phyloP scores from a whole-genome alignment of 2,329 filamentous ascomycete genomes.

The Ophiostoma piceae region DNA sequence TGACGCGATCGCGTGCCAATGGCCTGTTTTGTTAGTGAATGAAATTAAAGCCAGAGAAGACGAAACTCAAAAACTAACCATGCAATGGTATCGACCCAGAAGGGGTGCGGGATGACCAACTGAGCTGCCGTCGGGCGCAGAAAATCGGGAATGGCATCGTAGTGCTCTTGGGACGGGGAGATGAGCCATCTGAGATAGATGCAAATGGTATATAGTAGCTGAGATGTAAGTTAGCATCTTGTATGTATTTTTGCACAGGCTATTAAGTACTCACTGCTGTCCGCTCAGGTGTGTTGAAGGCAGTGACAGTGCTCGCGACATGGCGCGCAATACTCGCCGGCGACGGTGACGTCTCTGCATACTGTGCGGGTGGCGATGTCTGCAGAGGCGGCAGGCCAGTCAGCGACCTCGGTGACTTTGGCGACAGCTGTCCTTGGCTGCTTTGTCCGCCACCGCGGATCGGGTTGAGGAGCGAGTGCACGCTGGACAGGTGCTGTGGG shows the following conservation, averaged over 20 bases:
- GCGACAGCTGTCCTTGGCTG: not conserved
- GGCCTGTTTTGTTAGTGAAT: constrained; percentile 15
- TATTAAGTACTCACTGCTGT: constrained; percentile 14
- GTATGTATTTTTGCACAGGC: not conserved
- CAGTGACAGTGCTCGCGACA: constrained; percentile 18
- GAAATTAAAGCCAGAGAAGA: too few species aligned
- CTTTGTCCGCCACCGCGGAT: constrained; percentile 3
- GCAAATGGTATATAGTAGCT: constrained; percentile 21
- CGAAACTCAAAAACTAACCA: not conserved
- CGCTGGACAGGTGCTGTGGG: constrained; percentile 18
- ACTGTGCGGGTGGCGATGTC: not conserved
- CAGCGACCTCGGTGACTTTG: constrained; percentile 1
- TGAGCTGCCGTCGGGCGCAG: constrained; percentile 20
- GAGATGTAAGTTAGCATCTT: not conserved
- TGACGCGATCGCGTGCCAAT: constrained; percentile 20
- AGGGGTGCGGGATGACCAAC: constrained; percentile 22
- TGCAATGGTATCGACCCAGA: constrained; percentile 23
- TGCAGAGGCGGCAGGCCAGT: not conserved
- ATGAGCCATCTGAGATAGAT: constrained; percentile 23
- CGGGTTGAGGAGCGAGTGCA: constrained; percentile 23
- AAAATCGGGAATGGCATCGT: constrained; percentile 24
- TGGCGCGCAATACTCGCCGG: constrained; percentile 14
- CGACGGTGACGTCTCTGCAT: constrained; percentile 6
- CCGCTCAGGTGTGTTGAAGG: constrained; percentile 18
- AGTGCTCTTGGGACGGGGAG: constrained; percentile 19